Evolutionary conservation across 2,329 filamentous ascomycete genomes (phyloP).

Genomic region (Pestalotiopsis sp.): DNA sequence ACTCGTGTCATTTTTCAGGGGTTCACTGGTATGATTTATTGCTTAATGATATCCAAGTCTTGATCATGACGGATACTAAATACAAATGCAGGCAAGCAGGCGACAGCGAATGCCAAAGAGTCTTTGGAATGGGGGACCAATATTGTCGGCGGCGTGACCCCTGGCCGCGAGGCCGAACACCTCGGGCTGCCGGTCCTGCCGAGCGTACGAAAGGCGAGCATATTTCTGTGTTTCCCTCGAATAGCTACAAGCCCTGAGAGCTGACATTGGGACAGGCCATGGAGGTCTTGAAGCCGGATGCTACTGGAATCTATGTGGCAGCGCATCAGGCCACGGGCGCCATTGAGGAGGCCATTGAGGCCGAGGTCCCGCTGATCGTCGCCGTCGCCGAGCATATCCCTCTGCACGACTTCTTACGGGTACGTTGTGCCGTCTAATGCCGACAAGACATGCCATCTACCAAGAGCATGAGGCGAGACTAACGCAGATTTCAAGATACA

Average conservation of each 20-base stretch:
- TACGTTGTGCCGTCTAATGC: slow-evolving; percentile 28
- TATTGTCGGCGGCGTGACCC: slow-evolving; percentile 76
- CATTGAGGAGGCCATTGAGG: slow-evolving; percentile 78
- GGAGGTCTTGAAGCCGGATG: slow-evolving; percentile 70
- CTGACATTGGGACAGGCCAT: slow-evolving; percentile 51
- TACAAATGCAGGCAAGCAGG: slow-evolving; percentile 33
- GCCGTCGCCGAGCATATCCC: slow-evolving; percentile 76
- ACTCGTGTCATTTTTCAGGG: slow-evolving; percentile 44
- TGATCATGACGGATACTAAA: background rate
- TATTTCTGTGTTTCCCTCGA: background rate
- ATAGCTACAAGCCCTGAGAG: background rate
- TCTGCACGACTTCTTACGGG: slow-evolving; percentile 69
- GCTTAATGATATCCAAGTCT: too few relatives aligned
- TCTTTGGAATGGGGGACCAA: slow-evolving; percentile 78
- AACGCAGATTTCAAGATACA: slow-evolving; percentile 51
- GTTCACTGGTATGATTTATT: slow-evolving; percentile 33
- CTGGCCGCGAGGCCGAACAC: slow-evolving; percentile 69
- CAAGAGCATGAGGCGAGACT: background rate
- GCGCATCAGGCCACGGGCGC: slow-evolving; percentile 71
- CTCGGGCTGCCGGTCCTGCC: slow-evolving; percentile 72
- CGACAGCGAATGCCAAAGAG: slow-evolving; percentile 75
- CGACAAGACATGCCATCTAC: background rate
- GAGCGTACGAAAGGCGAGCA: slow-evolving; percentile 57
- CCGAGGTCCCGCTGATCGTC: slow-evolving; percentile 73
- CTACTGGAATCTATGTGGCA: slow-evolving; percentile 77